A percentile compares a stretch with the other conserved stretches of the same genome.
These are phyloP conservation scores for Cyamopsis tetragonoloba DNA, from an alignment of 306 rosid genomes.

Conservation along the genomic window DNA sequence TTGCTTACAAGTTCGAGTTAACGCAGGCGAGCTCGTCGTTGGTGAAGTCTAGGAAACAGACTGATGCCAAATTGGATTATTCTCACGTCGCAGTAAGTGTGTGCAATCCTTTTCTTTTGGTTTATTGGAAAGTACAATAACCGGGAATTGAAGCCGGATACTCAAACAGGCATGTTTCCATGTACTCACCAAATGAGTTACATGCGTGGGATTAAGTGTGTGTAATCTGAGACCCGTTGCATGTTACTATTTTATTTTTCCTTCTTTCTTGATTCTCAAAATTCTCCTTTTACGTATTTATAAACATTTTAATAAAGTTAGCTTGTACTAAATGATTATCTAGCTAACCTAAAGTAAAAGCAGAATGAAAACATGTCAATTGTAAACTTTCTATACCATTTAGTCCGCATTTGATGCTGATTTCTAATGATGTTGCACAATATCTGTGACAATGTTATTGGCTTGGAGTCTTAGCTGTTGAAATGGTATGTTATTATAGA, in stretches of 20 bases:
- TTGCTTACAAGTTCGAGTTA: background rate
- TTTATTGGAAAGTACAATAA: no score
- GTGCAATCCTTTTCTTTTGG: no score
- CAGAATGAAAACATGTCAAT: background rate
- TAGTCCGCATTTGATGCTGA: background rate
- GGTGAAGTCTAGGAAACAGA: slow-evolving; percentile 62
- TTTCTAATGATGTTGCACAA: background rate
- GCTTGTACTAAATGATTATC: background rate
- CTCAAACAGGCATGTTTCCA: no score
- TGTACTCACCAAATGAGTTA: no score
- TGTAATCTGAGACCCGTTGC: background rate
- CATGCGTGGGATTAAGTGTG: slow-evolving; percentile 58
- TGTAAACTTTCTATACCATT: background rate
- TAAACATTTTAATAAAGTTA: background rate
- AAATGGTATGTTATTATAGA: background rate
- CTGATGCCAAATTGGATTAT: slow-evolving; percentile 78
- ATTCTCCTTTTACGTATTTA: background rate
- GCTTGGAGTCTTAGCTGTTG: background rate
- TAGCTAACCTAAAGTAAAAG: background rate
- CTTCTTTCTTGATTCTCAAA: background rate
- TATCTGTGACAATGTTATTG: background rate
- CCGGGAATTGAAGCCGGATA: no score
- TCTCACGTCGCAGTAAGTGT: slow-evolving; percentile 72
- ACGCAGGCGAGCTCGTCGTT: slow-evolving; percentile 75
- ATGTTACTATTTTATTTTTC: background rate